Evolutionary conservation across 2,329 filamentous ascomycete species (phyloP).

Genomic region (Domatiomyces globalis): DNA sequence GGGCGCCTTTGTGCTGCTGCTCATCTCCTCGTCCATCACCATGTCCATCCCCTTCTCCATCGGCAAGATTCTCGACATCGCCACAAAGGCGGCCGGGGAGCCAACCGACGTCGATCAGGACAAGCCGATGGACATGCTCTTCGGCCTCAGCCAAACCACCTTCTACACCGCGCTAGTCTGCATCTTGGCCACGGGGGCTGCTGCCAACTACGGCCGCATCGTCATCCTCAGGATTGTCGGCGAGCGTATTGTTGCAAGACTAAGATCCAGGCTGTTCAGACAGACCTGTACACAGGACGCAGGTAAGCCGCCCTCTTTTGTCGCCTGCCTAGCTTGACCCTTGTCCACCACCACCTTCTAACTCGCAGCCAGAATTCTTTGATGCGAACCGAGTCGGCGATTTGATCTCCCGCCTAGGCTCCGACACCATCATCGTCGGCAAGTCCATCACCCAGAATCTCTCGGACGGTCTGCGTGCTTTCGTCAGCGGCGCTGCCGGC

Average conservation of each 20-base stretch:
- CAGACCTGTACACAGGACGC: slow-evolving; percentile 94
- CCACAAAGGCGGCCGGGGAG: slow-evolving; percentile 52
- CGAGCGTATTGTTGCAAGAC: slow-evolving; percentile 79
- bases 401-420: slow-evolving; percentile 84
- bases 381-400: slow-evolving; percentile 95
- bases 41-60: slow-evolving; percentile 97
- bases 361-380: slow-evolving; percentile 48
- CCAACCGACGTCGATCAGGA: slow-evolving; percentile 11
- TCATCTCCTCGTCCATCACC: slow-evolving; percentile 81
- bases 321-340: too few species aligned
- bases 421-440: slow-evolving; percentile 93
- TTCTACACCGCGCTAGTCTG: slow-evolving; percentile 72
- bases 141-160: slow-evolving; percentile 70
- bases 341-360: not conserved
- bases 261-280: slow-evolving; percentile 79
- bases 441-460: slow-evolving; percentile 98
- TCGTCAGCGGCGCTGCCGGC: slow-evolving; percentile 81
- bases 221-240: slow-evolving; percentile 87
- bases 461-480: slow-evolving; percentile 80
- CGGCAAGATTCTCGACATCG: slow-evolving; percentile 84
- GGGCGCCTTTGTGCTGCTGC: slow-evolving; percentile 67
- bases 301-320: not conserved
- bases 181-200: slow-evolving; percentile 68
- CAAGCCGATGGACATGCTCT: slow-evolving; percentile 52
- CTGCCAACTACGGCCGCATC: slow-evolving; percentile 86